Evolutionary conservation across 2,329 filamentous ascomycete genomes (phyloP), one percentile per base, ranked within the genome.

Genomic region (Aspergillus niger): DNA sequence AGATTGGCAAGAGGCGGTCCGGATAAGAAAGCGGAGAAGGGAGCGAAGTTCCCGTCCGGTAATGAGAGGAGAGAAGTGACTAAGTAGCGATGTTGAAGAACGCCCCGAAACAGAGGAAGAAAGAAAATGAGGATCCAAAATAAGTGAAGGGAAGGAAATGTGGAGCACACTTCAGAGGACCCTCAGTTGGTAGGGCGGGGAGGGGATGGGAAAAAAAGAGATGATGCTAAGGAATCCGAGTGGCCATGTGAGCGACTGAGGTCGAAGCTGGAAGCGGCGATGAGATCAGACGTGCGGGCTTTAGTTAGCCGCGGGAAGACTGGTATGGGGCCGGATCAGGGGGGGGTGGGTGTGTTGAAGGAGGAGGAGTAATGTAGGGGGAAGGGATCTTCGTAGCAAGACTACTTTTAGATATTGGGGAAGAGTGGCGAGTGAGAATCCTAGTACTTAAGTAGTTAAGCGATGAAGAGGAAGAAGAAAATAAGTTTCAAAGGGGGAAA

Each of bases 201-300:
- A 51, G 58, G 32, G 32, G 32, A 36, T 36, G 32, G 32, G 26
- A 26, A 26, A 20, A 54, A 57, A 56, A 41, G 50, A 59, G 56
- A 58, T 22, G 60, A 57, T 59, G 63, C 65, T 60, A 64, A 63
- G 58, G 59, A 62, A 63, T 47, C 50, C 61, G 58, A 63, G 68
- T 68, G 69, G 70, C 71, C 70, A 72, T 73, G 69, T 66, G 70
- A 68, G 68, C 65, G 63, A 67, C 61, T 36, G 59, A 59, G 32
- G 56, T 50, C 57, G 28, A 59, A 59, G 58, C 53, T 67, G 61
- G 57, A 60, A 61, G 64, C 61, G 59, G 57, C 66, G 63, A 70
- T 67, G 67, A 69, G 65, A 68, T 69, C 65, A 69, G 66, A 67
- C 54, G 39, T 61, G 58, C 59, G 53, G 65, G 53, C 57, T 62